phyloP scores from a whole-genome alignment of 129 eudicot genomes.

The Daucus carota region DH1_v3.0 NC_030381.2:46469501-46470000 shows the following conservation, averaged over 20 bases:
- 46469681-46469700: background rate
- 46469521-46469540: too few relatives aligned
- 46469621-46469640: too few relatives aligned
- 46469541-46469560: too few relatives aligned
- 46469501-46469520: too few relatives aligned
- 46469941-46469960: conserved; percentile 49
- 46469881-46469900: background rate
- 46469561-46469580: too few relatives aligned
- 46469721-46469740: background rate
- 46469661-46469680: background rate
- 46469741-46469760: background rate
- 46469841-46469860: background rate
- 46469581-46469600: too few relatives aligned
- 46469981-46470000: conserved; percentile 52
- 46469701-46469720: background rate
- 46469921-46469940: conserved; percentile 35
- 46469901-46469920: conserved; percentile 33
- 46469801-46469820: background rate
- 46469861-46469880: background rate
- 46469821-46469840: background rate
- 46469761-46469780: background rate
- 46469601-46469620: too few relatives aligned
- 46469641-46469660: too few relatives aligned
- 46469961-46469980: conserved; percentile 83
- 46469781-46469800: background rate